Base-by-base conservation (phyloP, 768 basidiomycete species). In the Dioszegia aurantiaca region DNA sequence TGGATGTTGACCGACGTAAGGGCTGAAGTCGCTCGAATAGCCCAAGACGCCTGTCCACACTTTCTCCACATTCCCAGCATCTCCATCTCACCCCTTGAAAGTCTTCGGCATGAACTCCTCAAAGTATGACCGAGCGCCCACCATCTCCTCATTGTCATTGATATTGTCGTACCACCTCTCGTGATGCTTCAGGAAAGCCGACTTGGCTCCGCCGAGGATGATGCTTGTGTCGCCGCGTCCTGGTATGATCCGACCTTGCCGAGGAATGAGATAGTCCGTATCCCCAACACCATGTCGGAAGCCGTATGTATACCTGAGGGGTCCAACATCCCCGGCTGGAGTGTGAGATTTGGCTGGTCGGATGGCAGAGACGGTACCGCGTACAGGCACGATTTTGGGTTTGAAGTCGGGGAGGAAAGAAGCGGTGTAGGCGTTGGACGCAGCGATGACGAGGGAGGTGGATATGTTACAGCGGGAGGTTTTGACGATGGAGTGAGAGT, bases 381-480 rank as follows among this genome's bases (percentile, higher is more conserved):
- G 53, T 3, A 69, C 65, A 21, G 70, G 70, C 24, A 62, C 55
- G 37, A 72, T 67, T 1, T 56, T 37, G 6, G 42, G 28, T 36
- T 55, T 67, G 43, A 91, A 73, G 55, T 84, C 82, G 0, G 88
- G 87, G 16, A 95, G 80, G 45, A 94, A 82, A 64, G 87, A 81
- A 1, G 85, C 83, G 5, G 86, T 83, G 61, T 92, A 92, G 0
- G 80, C 92, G 65, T 95, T 95, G 12, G 89, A 90, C 0, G 89
- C 89, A 68, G 92, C 88, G 5, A 95, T 78, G 40, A 94, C 82
- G 53, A 84, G 83, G 21, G 79, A 72, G 62, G 86, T 84, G 4
- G 70, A 33, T 28, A 90, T 74, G 1, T 67, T 59, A 0, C 91
- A 89, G 16, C 89, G 82, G 0, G 84, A 81, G 0, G 90, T 92